phyloP scores from a whole-genome alignment of 176 grass and related monocot species.

The Carex cristatella region DNA sequence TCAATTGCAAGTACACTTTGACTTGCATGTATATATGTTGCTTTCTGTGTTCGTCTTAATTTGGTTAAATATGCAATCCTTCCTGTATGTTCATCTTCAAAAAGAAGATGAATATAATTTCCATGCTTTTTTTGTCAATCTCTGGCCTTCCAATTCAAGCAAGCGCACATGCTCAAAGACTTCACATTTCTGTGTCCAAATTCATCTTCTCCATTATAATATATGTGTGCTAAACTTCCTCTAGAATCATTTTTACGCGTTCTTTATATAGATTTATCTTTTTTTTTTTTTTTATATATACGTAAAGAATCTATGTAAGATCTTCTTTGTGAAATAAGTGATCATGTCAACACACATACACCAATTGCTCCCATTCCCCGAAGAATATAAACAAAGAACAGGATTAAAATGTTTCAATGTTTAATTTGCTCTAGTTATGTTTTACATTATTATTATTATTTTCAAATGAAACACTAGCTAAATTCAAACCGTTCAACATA shows the following conservation, averaged over 20 bases:
- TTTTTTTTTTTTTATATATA: too few relatives aligned
- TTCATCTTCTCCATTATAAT: not conserved
- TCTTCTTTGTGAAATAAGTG: not conserved
- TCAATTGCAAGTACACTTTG: conserved; percentile 3
- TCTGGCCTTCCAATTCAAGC: conserved; percentile 21
- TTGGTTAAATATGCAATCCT: conserved; percentile 11
- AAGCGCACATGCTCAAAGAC: not conserved
- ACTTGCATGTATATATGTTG: not conserved
- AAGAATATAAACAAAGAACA: too few relatives aligned
- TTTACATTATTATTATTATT: too few relatives aligned
- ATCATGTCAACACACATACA: not conserved
- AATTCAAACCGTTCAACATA: too few relatives aligned
- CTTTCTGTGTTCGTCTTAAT: not conserved
- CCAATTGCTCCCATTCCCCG: too few relatives aligned
- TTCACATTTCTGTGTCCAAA: conserved; percentile 10
- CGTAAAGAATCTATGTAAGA: too few relatives aligned
- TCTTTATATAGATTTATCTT: not conserved
- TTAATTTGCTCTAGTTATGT: too few relatives aligned
- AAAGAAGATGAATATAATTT: too few relatives aligned
- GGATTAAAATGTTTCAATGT: too few relatives aligned
- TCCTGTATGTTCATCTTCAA: too few relatives aligned
- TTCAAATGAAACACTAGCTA: too few relatives aligned
- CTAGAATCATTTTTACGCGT: not conserved
- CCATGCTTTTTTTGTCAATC: conserved; percentile 18
- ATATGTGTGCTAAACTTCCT: not conserved